A percentile compares a stretch with the other conserved stretches of the same genome.
phyloP scores from a whole-genome alignment of 2,329 filamentous ascomycete genomes.

The Paecilomyces formosus region DNA sequence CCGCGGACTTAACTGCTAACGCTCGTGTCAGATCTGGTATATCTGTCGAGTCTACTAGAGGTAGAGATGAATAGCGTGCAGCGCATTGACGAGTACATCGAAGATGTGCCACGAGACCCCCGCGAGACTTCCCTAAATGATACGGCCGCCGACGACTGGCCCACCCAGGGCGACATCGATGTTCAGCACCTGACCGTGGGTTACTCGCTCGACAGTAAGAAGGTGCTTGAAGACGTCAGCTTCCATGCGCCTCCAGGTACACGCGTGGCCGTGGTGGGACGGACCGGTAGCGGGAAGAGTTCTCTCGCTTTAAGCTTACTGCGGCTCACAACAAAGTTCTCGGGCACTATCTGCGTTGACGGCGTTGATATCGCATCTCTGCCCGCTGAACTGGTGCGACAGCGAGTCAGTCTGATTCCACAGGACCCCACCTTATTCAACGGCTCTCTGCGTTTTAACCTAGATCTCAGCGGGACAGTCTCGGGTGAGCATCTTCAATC shows the following conservation, averaged over 20 bases:
- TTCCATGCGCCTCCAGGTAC: conserved; percentile 59
- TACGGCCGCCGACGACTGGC: conserved; percentile 60
- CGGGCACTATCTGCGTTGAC: conserved; percentile 60
- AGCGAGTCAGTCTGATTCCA: conserved; percentile 66
- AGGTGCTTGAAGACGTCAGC: conserved; percentile 59
- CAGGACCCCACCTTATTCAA: conserved; percentile 52
- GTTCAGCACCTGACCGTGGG: conserved; percentile 59
- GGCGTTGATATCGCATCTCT: conserved; percentile 65
- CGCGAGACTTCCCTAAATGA: conserved; percentile 13
- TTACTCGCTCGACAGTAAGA: conserved; percentile 61
- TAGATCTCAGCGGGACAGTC: conserved; percentile 10
- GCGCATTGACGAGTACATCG: conserved; percentile 65
- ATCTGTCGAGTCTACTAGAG: conserved; percentile 40
- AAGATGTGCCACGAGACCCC: conserved; percentile 49
- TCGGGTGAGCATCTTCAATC: conserved; percentile 1
- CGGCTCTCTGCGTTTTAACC: conserved; percentile 20
- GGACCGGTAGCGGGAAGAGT: conserved; percentile 68
- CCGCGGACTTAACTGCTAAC: neutral
- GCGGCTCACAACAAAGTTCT: conserved; percentile 60
- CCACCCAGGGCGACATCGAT: conserved; percentile 61
- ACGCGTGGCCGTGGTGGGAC: conserved; percentile 62
- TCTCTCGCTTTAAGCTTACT: conserved; percentile 66
- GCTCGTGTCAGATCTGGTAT: conserved; percentile 3
- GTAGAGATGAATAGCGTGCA: conserved; percentile 69
- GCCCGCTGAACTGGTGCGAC: conserved; percentile 58